phyloP scores from a whole-genome alignment of 2,329 filamentous ascomycete genomes.

The Curvularia hawaiiensis region DNA sequence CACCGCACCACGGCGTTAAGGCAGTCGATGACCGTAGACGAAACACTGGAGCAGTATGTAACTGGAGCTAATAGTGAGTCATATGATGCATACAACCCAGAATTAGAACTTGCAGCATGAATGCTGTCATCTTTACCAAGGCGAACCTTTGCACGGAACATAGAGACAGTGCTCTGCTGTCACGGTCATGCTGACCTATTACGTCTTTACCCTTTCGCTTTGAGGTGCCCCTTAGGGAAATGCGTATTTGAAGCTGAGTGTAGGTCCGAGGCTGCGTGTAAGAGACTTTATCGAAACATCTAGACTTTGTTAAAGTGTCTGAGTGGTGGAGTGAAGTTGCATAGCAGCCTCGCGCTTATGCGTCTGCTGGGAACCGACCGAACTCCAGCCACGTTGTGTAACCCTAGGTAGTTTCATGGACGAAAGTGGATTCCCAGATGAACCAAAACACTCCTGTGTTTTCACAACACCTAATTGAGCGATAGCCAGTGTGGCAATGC shows the following conservation, averaged over 20 bases:
- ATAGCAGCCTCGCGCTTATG: conserved; percentile 27
- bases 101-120: conserved; percentile 22
- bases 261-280: conserved; percentile 18
- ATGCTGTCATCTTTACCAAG: conserved; percentile 15
- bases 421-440: conserved; percentile 15
- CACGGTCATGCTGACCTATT: conserved; percentile 20
- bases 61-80: conserved; percentile 22
- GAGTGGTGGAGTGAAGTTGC: conserved; percentile 33
- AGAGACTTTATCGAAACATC: conserved; percentile 21
- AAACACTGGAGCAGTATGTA: conserved; percentile 29
- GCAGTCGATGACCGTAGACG: conserved; percentile 23
- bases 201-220: conserved; percentile 13
- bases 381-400: conserved; percentile 9
- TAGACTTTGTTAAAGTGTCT: conserved; percentile 26
- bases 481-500: conserved; percentile 6
- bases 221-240: conserved; percentile 22
- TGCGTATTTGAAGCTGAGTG: conserved; percentile 29
- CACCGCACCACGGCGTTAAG: conserved; percentile 22
- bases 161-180: conserved; percentile 24
- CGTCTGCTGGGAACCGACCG: conserved; percentile 30
- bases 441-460: conserved; percentile 17
- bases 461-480: conserved; percentile 9
- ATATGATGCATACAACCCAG: conserved; percentile 23
- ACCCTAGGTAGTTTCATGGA: conserved; percentile 14
- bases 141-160: conserved; percentile 26